These are phyloP conservation scores for Russula olivacea DNA, from an alignment of 768 basidiomycete genomes.

Conservation along the genomic window DNA sequence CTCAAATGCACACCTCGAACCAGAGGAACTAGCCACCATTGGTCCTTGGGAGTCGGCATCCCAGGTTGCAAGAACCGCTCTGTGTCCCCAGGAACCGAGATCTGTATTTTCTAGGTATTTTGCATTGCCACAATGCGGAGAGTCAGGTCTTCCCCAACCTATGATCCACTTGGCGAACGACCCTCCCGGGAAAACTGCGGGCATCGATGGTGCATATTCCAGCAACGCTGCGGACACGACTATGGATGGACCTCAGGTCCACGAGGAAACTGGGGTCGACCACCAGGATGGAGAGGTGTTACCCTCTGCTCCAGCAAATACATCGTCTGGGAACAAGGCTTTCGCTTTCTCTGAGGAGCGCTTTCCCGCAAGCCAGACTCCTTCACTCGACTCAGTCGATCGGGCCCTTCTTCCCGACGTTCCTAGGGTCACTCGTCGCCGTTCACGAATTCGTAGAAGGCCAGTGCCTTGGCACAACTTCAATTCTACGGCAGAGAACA, in stretches of 20 bases:
- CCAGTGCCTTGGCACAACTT: conserved; percentile 1
- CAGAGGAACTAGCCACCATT: conserved; percentile 30
- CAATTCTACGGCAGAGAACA: not conserved
- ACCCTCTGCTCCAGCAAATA: not conserved
- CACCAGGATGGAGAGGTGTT: not conserved
- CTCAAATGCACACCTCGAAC: not conserved
- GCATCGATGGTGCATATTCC: not conserved
- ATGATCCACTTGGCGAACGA: not conserved
- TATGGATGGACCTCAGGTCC: not conserved
- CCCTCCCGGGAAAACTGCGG: not conserved
- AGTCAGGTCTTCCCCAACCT: not conserved
- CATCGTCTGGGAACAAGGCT: not conserved
- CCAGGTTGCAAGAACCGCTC: conserved; percentile 30
- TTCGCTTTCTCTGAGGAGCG: not conserved
- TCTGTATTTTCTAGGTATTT: conserved; percentile 6
- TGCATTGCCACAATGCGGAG: conserved; percentile 2
- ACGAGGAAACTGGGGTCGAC: not conserved
- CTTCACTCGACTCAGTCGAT: conserved; percentile 17
- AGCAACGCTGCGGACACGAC: not conserved
- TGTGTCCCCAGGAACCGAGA: not conserved
- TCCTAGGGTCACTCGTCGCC: not conserved
- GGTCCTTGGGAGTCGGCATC: conserved; percentile 55
- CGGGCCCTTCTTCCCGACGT: conserved; percentile 1
- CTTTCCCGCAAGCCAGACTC: not conserved
- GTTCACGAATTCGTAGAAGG: conserved; percentile 10